A percentile compares a stretch with the other conserved stretches of the same genome.
Evolutionary conservation across 2,329 filamentous ascomycete species (phyloP).

Genomic region (Colletotrichum aenigma): DNA sequence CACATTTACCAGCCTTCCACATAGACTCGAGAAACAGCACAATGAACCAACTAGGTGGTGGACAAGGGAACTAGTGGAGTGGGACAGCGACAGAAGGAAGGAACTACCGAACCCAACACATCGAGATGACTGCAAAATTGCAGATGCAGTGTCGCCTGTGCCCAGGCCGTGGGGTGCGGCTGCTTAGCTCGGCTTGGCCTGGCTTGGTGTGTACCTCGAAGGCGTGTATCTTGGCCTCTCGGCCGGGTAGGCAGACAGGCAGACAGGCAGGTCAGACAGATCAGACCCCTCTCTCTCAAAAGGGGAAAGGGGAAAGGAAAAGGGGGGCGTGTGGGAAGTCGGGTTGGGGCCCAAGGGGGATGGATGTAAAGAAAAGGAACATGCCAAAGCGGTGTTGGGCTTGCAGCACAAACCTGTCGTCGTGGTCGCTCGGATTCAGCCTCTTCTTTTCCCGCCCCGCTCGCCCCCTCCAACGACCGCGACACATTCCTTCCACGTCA

Average conservation of each 20-base stretch:
- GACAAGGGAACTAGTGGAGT: not conserved
- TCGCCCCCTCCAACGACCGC: not conserved
- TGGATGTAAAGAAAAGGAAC: not conserved
- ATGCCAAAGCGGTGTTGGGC: not conserved
- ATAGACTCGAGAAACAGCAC: not conserved
- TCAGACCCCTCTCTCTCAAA: not conserved
- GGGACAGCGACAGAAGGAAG: not conserved
- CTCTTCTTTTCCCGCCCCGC: not conserved
- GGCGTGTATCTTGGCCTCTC: not conserved
- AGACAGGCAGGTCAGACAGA: not conserved
- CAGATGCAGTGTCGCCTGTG: not conserved
- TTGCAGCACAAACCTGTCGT: not conserved
- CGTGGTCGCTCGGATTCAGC: not conserved
- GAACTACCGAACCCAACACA: not conserved
- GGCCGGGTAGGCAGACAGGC: not conserved
- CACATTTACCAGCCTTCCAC: not conserved
- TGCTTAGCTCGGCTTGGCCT: not conserved
- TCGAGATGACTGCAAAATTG: not conserved
- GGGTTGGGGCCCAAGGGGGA: not conserved
- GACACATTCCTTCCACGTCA: not conserved
- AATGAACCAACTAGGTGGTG: not conserved
- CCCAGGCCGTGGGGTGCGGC: not conserved
- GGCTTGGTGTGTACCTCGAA: not conserved
- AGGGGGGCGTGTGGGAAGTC: not conserved
- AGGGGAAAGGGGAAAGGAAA: not conserved